Evolutionary conservation across 768 basidiomycete species (phyloP).

Genomic region (Lentinula sp.): DNA sequence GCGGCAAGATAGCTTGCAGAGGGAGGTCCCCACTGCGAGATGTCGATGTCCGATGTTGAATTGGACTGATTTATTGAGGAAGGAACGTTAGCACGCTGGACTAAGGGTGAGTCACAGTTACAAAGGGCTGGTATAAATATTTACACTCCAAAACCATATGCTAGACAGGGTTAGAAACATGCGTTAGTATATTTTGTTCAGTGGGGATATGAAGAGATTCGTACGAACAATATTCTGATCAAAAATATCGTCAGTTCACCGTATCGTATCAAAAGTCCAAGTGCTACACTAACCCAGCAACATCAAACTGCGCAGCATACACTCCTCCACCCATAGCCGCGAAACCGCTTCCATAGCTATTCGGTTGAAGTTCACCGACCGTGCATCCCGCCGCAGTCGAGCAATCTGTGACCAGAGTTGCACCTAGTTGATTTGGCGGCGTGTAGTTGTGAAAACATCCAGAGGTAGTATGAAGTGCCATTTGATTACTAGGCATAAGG

Average conservation of each 20-base stretch:
- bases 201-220: neutral
- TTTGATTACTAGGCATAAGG: conserved; percentile 59
- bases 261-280: neutral
- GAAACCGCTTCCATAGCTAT: conserved; percentile 66
- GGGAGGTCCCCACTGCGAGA: conserved; percentile 37
- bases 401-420: conserved; percentile 49
- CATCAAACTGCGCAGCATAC: conserved; percentile 69
- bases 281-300: conserved; percentile 21
- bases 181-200: neutral
- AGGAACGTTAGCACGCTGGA: conserved; percentile 31
- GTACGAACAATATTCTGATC: conserved; percentile 19
- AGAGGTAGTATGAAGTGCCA: conserved; percentile 68
- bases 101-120: conserved; percentile 11
- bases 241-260: neutral
- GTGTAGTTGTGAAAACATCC: conserved; percentile 27
- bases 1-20: conserved; percentile 32
- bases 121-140: conserved; percentile 10
- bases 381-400: conserved; percentile 59
- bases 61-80: conserved; percentile 23
- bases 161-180: conserved; percentile 12
- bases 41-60: conserved; percentile 24
- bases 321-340: conserved; percentile 68
- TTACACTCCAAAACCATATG: conserved; percentile 44
- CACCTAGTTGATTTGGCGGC: conserved; percentile 37
- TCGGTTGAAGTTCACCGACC: conserved; percentile 48